Evolutionary conservation across 2,329 filamentous ascomycete species (phyloP), one percentile per base, ranked within the genome.

Genomic region (Juglanconis oblonga): DNA sequence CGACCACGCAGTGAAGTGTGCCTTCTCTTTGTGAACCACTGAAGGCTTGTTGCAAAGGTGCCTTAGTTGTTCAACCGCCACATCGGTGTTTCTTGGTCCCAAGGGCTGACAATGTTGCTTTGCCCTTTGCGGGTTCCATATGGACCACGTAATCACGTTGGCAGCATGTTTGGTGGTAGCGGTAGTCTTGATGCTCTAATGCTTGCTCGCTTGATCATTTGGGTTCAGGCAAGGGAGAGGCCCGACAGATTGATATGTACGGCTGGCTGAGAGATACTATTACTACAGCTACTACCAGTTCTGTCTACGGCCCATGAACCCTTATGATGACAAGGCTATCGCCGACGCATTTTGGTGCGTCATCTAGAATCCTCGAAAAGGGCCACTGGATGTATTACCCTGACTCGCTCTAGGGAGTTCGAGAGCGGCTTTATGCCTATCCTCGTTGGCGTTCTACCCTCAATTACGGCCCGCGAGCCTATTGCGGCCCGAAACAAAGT

Each of bases 261-360:
- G 14, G 47, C 50, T 68, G 68, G 58, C 60, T 74, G 11, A 66
- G 67, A 17, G 70, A 72, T 56, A 65, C 69, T 24, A 69, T 77
- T 29, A 73, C 71, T 0, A 61, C 69, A 4, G 74, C 76, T 2
- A 70, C 73, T 49, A 78, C 76, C 0, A 66, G 72, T 49, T 70
- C 74, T 13, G 69, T 76, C 0, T 79, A 78, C 62, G 77, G 76
- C 2, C 73, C 73, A 65, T 73, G 58, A 79, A 77, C 59, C 76
- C 76, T 0, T 78, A 70, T 44, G 65, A 73, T 38, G 71, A 77
- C 48, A 67, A 68, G 7, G 59, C 56, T 2, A 66, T 76, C 13
- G 71, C 71, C 48, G 64, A 71, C 45, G 71, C 70, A 31, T 77
- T 75, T 65, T 72, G 66, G 74, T 77, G 66, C 64, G 64, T 64